Evolutionary conservation across 1,284 basidiomycete genomes (phyloP), one percentile per base, ranked within the genome.

Genomic region (Leucoagaricus sp.): DNA sequence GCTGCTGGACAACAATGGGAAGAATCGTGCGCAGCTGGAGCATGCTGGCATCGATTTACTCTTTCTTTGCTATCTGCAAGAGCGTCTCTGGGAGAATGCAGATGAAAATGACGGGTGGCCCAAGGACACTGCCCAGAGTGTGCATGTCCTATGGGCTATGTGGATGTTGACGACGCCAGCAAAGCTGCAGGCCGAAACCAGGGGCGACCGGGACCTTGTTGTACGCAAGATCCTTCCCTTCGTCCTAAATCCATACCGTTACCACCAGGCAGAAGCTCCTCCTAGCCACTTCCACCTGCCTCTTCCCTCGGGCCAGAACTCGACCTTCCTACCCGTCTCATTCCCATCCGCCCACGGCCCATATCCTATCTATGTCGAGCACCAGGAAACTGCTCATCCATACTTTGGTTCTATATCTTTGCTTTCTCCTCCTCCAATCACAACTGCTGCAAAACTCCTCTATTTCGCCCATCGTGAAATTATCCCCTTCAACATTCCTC

Each of bases 1-100:
- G 80, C 68, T 89, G 63, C 71, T 84, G 6, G 91, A 93, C 65
- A 87, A 90, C 74, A 86, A 93, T 67, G 89, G 87, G 29, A 83
- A 81, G 69, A 93, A 93, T 67, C 70, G 78, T 25, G 69, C 65
- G 2, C 87, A 88, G 67, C 78, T 93, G 49, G 73, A 80, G 51
- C 73, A 72, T 46, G 84, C 79, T 0, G 76, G 79, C 7, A 70
- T 84, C 5, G 72, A 76, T 36, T 59, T 61, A 9, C 81, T 83
- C 55, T 73, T 82, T n/a, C 74, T 80, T 51, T 36, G 59, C 0
- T 82, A 78, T 59, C 69, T 86, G 33, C 72, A 75, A 36, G 61
- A 63, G 21, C 72, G 76, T 8, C 69, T 87, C 21, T 48, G 53
- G 46, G 9, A 42, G 26, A 31, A 36, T 19, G 49, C 40, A 19